These are phyloP conservation scores for Coccinonectria pachysandricola DNA, from an alignment of 2,329 filamentous ascomycete genomes.

Conservation along the genomic window DNA sequence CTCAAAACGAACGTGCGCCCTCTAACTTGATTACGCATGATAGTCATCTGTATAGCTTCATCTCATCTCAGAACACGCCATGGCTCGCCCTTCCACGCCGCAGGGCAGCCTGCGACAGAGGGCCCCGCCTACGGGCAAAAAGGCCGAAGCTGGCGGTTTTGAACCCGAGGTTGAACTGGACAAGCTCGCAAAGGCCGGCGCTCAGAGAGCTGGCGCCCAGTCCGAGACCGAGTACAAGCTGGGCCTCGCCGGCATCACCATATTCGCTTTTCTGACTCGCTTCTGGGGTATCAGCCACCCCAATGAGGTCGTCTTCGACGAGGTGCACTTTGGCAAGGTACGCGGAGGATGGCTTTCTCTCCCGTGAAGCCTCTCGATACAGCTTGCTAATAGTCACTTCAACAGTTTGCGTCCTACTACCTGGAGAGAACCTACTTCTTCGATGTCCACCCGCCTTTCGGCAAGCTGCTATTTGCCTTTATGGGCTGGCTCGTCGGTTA, in stretches of 20 bases:
- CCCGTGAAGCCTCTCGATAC: no score
- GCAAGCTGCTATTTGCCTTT: constrained; percentile 93
- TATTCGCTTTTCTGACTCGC: constrained; percentile 77
- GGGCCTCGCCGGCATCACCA: constrained; percentile 65
- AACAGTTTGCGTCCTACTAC: constrained; percentile 66
- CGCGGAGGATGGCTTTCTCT: no score
- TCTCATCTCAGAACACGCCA: constrained; percentile 20
- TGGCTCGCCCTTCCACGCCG: constrained; percentile 39
- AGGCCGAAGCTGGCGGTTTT: constrained; percentile 27
- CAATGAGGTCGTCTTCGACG: constrained; percentile 95
- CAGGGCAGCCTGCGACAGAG: constrained; percentile 51
- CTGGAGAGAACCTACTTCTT: constrained; percentile 98
- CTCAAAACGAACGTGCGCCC: constrained; percentile 4
- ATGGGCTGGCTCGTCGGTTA: constrained; percentile 97
- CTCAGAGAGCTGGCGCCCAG: constrained; percentile 25
- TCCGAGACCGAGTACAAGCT: constrained; percentile 80
- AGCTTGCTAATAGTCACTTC: constrained; percentile 7
- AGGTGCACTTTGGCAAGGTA: constrained; percentile 99
- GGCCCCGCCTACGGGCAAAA: constrained; percentile 39
- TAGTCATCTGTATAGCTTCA: constrained; percentile 4
- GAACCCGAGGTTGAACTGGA: constrained; percentile 39
- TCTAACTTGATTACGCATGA: constrained; percentile 8
- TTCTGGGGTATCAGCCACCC: constrained; percentile 97
- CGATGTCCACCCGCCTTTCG: constrained; percentile 96
- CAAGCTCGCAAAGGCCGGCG: constrained; percentile 32